Percentiles rank a stretch among this genome's conserved stretches.
These are phyloP conservation scores for Aspergillus ibericus DNA, from an alignment of 2,329 filamentous ascomycete species.

Conservation along the genomic window DNA sequence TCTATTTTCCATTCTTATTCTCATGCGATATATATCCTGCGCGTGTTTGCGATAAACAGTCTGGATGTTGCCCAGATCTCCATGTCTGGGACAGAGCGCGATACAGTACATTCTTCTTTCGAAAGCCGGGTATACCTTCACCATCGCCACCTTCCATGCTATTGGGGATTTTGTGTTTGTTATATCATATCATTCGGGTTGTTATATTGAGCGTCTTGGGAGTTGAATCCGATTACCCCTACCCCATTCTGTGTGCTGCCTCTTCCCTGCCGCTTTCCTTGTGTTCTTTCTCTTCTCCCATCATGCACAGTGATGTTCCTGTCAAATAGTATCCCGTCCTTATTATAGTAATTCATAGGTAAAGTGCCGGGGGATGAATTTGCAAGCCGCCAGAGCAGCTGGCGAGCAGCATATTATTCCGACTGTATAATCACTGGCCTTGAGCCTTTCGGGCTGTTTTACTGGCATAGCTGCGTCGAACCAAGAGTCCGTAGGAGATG, in stretches of 20 bases:
- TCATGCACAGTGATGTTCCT: conserved; percentile 11
- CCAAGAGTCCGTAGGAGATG: too few species aligned
- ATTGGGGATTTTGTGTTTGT: conserved; percentile 1
- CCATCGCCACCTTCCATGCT: neutral
- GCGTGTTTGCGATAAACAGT: neutral
- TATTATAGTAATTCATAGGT: conserved; percentile 6
- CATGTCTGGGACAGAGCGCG: neutral
- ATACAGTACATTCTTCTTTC: conserved; percentile 2
- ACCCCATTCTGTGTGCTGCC: neutral
- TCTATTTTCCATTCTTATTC: neutral
- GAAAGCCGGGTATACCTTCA: neutral
- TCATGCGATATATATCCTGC: conserved; percentile 11
- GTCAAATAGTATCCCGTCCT: conserved; percentile 11
- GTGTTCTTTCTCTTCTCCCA: neutral
- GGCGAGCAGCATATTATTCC: too few species aligned
- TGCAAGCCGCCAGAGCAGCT: too few species aligned
- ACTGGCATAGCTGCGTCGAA: too few species aligned
- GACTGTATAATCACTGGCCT: too few species aligned
- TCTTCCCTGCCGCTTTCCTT: neutral
- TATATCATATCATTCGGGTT: conserved; percentile 16
- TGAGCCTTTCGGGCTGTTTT: too few species aligned
- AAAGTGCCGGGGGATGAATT: neutral
- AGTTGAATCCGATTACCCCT: conserved; percentile 15
- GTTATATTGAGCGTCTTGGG: conserved; percentile 15
- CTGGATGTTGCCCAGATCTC: neutral